Base-by-base conservation (phyloP, 371 early-diverging fungal genomes). In the Dichotomocladium elegans region DNA sequence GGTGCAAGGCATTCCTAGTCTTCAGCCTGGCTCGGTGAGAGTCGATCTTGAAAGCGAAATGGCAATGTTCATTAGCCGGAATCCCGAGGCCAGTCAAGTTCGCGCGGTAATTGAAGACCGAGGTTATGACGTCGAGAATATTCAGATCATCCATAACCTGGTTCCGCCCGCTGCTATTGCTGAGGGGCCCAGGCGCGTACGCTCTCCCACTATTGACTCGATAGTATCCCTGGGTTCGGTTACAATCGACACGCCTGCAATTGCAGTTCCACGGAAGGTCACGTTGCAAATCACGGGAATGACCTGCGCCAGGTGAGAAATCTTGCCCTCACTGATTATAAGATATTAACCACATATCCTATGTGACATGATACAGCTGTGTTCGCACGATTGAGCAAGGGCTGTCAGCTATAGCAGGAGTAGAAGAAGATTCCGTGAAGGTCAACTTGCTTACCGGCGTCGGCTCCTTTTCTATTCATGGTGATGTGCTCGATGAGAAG, bases 361-460 rank as follows among this genome's bases (percentile, higher is more conserved):
- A 15, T 17, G 26, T 11, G 27, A 4, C 7, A 22, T 52, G 11
- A 12, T 22, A 1, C 29, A 85, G 87, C 33, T 91, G 92, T 45
- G 85, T 86, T 29, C 74, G 79, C 4, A 77, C 80, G 22, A 72
- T 93, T 28, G 92, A 92, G 63, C 61, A 61, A 25, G 72, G 73
- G 0, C 63, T 94, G 15, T 35, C 37, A 7, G 44, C 58, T 4
- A 51, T 81, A 53, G 70, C 74, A 9, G 88, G 91, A 6, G 85
- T 94, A 22, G 51, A 42, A 17, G 57, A 48, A 44, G 63, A 56
- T 31, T 68, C 63, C 24, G 58, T 74, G 47, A 68, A 64, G 30
- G 72, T 79, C 34, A 66, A 72, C 12, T 56, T 74, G 9, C 57
- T 73, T 2, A 72, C 73, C 6, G 75, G 81, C 54, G 50, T 64